Percentiles rank a stretch among this genome's conserved stretches.
Conservation (phyloP, 345 rosid genomes). For the Populus nigra region DNA sequence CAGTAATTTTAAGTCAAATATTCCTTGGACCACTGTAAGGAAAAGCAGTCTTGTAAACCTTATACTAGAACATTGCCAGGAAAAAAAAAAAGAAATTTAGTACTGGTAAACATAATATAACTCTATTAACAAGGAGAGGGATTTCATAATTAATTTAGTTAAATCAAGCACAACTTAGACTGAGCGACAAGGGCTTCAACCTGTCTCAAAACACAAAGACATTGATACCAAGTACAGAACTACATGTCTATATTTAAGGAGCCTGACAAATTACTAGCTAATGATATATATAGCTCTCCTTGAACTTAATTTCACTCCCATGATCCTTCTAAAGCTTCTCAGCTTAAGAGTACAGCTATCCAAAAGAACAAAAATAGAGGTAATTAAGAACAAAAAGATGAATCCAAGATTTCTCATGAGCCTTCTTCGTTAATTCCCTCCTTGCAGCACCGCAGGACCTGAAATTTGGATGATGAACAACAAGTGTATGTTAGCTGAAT, state of each 20-base stretch:
- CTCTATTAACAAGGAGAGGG: background rate
- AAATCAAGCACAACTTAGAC: background rate
- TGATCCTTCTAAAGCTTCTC: conserved; percentile 16
- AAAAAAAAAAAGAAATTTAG: background rate
- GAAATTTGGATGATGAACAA: background rate
- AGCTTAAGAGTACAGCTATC: conserved; percentile 4
- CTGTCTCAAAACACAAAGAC: background rate
- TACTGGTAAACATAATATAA: background rate
- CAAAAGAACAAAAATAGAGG: background rate
- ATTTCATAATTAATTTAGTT: background rate
- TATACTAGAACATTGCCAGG: background rate
- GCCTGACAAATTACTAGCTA: conserved; percentile 20
- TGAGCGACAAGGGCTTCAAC: background rate
- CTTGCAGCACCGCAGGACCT: background rate
- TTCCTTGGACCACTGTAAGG: conserved; percentile 32
- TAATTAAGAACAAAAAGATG: background rate
- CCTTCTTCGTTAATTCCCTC: background rate
- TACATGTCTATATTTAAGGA: conserved; percentile 26
- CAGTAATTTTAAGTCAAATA: conserved; percentile 19
- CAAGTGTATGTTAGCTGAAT: background rate
- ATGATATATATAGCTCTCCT: conserved; percentile 16
- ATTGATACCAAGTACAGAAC: conserved; percentile 9
- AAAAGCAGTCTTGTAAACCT: conserved; percentile 13
- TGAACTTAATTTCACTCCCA: background rate
- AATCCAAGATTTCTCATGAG: background rate